Evolutionary conservation across 2,329 filamentous ascomycete species (phyloP).

Genomic region (Stachybotrys echinatus): DNA sequence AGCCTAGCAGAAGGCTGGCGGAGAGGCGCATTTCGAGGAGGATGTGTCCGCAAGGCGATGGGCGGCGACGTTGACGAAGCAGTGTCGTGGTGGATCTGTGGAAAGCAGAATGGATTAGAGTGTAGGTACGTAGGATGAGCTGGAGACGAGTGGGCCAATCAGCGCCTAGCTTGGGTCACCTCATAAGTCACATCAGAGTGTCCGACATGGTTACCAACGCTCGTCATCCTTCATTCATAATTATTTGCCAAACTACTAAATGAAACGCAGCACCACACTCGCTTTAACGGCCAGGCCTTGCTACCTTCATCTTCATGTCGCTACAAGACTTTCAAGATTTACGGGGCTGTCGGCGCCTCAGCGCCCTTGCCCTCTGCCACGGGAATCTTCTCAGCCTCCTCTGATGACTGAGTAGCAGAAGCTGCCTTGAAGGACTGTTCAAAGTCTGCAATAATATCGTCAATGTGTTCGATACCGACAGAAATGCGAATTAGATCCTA

Average conservation of each 20-base stretch:
- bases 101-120: neutral
- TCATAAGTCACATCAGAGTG: too few relatives aligned
- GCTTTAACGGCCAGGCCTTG: too few relatives aligned
- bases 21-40: conserved; percentile 27
- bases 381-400: conserved; percentile 15
- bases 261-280: too few relatives aligned
- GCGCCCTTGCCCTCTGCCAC: conserved; percentile 24
- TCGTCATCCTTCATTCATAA: neutral
- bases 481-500: conserved; percentile 91
- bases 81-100: neutral
- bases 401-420: conserved; percentile 34
- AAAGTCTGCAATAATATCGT: conserved; percentile 95
- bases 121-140: neutral
- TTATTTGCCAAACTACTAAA: neutral
- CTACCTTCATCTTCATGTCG: too few relatives aligned
- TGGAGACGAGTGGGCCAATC: neutral
- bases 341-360: conserved; percentile 28
- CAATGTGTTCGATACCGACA: conserved; percentile 92
- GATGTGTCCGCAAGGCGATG: neutral
- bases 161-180: neutral
- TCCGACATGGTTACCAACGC: too few relatives aligned
- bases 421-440: conserved; percentile 77
- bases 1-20: conserved; percentile 24
- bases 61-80: neutral
- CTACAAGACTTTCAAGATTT: neutral